Base-by-base conservation (phyloP, 139 green algal species). In the Ulvella scutata region DNA sequence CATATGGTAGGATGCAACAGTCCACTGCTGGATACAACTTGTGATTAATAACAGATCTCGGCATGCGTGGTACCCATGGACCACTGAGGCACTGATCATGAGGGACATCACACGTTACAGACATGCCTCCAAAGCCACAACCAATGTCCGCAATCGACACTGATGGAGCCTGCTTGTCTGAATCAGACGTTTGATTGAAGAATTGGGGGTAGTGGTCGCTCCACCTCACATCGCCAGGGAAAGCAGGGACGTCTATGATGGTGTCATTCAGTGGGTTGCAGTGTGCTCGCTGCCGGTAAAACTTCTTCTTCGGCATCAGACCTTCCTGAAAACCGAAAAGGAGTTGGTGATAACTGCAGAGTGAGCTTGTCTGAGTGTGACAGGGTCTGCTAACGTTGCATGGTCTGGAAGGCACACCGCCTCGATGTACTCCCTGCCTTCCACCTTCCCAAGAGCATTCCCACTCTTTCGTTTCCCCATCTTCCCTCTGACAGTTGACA, bases 51-150 rank as follows among this genome's bases (percentile, higher is more conserved):
- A 67, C 7, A 10, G n/a, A n/a, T n/a, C n/a, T n/a, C n/a, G n/a
- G n/a, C n/a, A n/a, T n/a, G n/a, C n/a, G n/a, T n/a, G n/a, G n/a
- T n/a, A n/a, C n/a, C n/a, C n/a, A n/a, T n/a, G n/a, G n/a, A n/a
- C n/a, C n/a, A n/a, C n/a, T n/a, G n/a, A n/a, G n/a, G n/a, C n/a
- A n/a, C n/a, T n/a, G n/a, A n/a, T n/a, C n/a, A n/a, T n/a, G n/a
- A n/a, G n/a, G n/a, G n/a, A n/a, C n/a, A n/a, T n/a, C 78, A 28
- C 60, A 91, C 85, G 76, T 86, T n/a, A 96, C 79, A 2, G 95
- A 85, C 38, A 98, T 87, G 3, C 95, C 95, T 3, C 95, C 95
- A 88, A 98, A 99, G 43, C 95, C 95, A 77, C 95, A 99, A 34
- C 95, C 95, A 1, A 99, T 87, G 77, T 99, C 95, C 10, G 88